Evolutionary conservation across 768 basidiomycete genomes (phyloP).

Genomic region (Hypsizygus marmoreus): DNA sequence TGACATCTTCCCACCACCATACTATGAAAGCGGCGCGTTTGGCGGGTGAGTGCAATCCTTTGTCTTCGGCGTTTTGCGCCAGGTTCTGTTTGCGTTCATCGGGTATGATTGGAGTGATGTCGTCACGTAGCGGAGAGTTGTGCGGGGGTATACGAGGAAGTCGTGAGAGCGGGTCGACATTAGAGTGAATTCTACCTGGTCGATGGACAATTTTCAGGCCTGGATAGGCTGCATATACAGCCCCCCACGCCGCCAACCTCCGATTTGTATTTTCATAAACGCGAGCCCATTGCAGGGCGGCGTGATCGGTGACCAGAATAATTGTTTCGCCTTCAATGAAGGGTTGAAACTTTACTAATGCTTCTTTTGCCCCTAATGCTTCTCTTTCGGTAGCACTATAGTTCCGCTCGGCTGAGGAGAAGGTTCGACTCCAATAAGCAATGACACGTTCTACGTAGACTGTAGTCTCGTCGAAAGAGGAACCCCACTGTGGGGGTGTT

Average conservation of each 20-base stretch:
- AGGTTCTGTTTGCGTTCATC: background rate
- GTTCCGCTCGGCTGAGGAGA: slow-evolving; percentile 27
- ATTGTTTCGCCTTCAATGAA: slow-evolving; percentile 36
- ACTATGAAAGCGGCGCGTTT: slow-evolving; percentile 21
- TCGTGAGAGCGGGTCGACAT: slow-evolving; percentile 27
- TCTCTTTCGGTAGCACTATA: slow-evolving; percentile 34
- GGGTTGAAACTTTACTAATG: slow-evolving; percentile 34
- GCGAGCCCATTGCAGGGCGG: slow-evolving; percentile 24
- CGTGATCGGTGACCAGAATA: slow-evolving; percentile 24
- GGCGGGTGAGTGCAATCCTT: slow-evolving; percentile 6
- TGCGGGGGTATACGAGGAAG: slow-evolving; percentile 17
- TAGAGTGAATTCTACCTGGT: slow-evolving; percentile 33
- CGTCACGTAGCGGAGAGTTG: slow-evolving; percentile 14
- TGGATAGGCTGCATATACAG: slow-evolving; percentile 32
- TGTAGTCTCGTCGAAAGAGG: slow-evolving; percentile 22
- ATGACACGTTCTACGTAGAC: slow-evolving; percentile 31
- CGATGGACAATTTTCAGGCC: slow-evolving; percentile 31
- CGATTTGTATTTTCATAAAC: slow-evolving; percentile 24
- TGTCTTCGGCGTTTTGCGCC: background rate
- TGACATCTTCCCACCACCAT: slow-evolving; percentile 20
- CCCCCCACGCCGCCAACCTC: slow-evolving; percentile 30
- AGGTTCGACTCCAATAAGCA: slow-evolving; percentile 28
- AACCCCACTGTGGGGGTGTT: background rate
- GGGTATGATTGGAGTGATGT: background rate
- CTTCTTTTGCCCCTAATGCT: slow-evolving; percentile 32